Conservation (phyloP, 371 early-diverging fungal species). For the Syncephalastrum racemosum region DNA sequence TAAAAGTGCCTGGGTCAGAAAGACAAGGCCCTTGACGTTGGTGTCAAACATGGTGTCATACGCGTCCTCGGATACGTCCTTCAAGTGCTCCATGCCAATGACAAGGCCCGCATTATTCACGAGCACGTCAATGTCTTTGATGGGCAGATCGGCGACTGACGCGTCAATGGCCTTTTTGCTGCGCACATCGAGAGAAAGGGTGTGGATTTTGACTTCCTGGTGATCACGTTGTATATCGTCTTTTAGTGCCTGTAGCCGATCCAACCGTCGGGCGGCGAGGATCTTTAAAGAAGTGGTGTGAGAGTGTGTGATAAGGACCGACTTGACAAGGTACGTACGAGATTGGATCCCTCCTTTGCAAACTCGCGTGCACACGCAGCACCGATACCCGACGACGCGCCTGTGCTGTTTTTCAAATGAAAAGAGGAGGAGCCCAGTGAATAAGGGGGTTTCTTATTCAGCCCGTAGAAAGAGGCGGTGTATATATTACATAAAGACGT, state of each 20-base stretch:
- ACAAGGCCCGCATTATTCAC: slow-evolving; percentile 66
- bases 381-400: slow-evolving; percentile 90
- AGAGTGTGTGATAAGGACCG: background rate
- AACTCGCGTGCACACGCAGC: slow-evolving; percentile 83
- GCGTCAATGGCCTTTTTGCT: slow-evolving; percentile 54
- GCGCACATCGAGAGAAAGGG: slow-evolving; percentile 73
- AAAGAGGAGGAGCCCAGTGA: background rate
- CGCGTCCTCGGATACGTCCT: slow-evolving; percentile 58
- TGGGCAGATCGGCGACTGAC: slow-evolving; percentile 52
- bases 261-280: slow-evolving; percentile 76
- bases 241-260: slow-evolving; percentile 63
- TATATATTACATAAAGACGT: slow-evolving; percentile 16
- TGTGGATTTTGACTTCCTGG: slow-evolving; percentile 56
- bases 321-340: slow-evolving; percentile 38
- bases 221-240: slow-evolving; percentile 43
- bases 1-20: slow-evolving; percentile 79
- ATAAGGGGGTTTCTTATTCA: too few species aligned
- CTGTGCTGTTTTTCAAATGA: slow-evolving; percentile 75
- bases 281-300: slow-evolving; percentile 51
- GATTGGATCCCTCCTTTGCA: slow-evolving; percentile 76
- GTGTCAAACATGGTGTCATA: slow-evolving; percentile 87
- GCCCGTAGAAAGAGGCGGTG: too few species aligned
- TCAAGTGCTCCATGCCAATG: slow-evolving; percentile 79
- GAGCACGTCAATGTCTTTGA: slow-evolving; percentile 39
- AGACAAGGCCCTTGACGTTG: slow-evolving; percentile 85